Evolutionary conservation across 164 flowering plant species (phyloP).

Genomic region (Sextonia rubra): DNA sequence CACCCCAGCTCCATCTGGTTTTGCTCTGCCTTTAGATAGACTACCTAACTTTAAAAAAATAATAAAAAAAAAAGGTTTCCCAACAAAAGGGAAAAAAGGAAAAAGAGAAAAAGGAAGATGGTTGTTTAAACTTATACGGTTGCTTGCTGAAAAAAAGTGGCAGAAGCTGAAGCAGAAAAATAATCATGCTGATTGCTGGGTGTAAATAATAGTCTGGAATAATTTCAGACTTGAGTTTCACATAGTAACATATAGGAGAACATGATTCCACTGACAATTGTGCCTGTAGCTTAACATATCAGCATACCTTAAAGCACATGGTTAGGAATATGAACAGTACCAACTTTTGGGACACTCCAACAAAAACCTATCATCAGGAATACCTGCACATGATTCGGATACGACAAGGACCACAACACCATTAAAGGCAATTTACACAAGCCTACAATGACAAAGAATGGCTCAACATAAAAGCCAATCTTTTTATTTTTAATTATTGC

Average conservation of each 20-base stretch:
- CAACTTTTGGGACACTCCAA: constrained; percentile 23
- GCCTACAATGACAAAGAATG: constrained; percentile 14
- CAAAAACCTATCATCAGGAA: constrained; percentile 17
- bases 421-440: constrained; percentile 23
- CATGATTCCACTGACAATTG: background rate
- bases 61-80: constrained; percentile 15
- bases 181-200: background rate
- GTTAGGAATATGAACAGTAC: constrained; percentile 14
- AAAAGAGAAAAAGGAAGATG: constrained; percentile 7
- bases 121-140: constrained; percentile 3
- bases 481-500: constrained; percentile 10
- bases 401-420: constrained; percentile 40
- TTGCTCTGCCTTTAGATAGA: constrained; percentile 22
- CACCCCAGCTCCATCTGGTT: constrained; percentile 35
- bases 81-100: constrained; percentile 4
- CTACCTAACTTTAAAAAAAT: constrained; percentile 29
- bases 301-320: constrained; percentile 32
- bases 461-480: constrained; percentile 13
- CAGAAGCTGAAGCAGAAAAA: constrained; percentile 9
- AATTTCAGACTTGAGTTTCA: background rate
- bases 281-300: constrained; percentile 6
- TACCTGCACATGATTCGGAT: constrained; percentile 60
- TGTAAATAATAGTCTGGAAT: background rate
- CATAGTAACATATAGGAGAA: background rate
- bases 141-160: constrained; percentile 3